These are phyloP conservation scores for Lathyrus sativus DNA, from an alignment of 306 rosid genomes.

Conservation along the genomic window DNA sequence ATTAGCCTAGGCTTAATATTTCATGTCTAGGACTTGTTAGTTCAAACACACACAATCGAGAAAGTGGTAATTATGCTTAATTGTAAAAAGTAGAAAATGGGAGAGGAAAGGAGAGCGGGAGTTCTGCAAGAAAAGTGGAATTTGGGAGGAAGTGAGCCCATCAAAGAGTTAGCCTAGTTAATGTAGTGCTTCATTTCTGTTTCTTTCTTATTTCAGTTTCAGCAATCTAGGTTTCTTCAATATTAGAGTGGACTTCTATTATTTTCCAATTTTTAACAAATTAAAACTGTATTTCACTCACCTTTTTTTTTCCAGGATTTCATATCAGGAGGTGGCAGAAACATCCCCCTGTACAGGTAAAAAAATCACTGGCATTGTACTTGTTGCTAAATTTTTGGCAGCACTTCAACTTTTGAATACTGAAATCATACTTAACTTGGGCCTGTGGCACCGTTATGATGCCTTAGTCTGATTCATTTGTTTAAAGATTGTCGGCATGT, in stretches of 20 bases:
- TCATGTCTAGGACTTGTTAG: neutral
- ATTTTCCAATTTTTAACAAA: conserved; percentile 40
- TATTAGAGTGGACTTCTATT: conserved; percentile 3
- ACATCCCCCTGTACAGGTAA: conserved; percentile 81
- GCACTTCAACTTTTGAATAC: neutral
- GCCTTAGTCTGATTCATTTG: conserved; percentile 3
- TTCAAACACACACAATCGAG: neutral
- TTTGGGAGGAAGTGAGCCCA: neutral
- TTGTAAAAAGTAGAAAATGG: neutral
- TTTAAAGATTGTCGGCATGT: conserved; percentile 19
- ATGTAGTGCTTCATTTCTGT: neutral
- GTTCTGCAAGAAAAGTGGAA: neutral
- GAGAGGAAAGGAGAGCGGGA: neutral
- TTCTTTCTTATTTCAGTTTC: neutral
- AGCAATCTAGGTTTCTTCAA: neutral
- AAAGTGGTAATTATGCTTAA: neutral
- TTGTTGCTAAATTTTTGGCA: neutral
- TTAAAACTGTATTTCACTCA: conserved; percentile 35
- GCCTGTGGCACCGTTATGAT: neutral
- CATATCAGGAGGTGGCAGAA: conserved; percentile 79
- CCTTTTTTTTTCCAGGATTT: conserved; percentile 75
- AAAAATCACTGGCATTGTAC: conserved; percentile 5
- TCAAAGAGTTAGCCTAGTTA: neutral
- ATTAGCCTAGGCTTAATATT: neutral
- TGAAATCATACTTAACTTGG: neutral